phyloP scores from a whole-genome alignment of 2,329 filamentous ascomycete genomes.

The Scedosporium boydii region DNA sequence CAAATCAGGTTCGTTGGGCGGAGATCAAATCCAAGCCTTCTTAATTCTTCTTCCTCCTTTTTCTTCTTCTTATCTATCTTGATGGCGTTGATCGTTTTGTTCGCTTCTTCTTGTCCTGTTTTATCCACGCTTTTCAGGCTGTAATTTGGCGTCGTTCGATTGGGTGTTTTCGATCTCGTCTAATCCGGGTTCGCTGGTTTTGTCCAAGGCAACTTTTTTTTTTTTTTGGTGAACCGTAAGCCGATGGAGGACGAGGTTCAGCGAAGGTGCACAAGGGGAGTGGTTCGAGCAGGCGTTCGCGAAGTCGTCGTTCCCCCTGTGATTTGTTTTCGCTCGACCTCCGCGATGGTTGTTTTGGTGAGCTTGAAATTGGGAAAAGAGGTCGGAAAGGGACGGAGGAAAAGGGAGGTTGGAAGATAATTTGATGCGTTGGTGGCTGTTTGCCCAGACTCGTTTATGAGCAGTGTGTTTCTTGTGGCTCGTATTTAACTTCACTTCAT shows the following conservation, averaged over 20 bases:
- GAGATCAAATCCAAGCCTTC: too few relatives aligned
- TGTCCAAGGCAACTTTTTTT: not conserved
- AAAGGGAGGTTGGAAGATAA: too few relatives aligned
- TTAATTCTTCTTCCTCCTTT: too few relatives aligned
- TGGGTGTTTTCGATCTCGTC: not conserved
- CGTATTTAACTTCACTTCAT: constrained; percentile 1
- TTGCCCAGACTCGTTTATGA: not conserved
- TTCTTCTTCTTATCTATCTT: too few relatives aligned
- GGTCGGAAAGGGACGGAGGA: not conserved
- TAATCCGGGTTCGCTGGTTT: not conserved
- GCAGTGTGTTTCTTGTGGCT: not conserved
- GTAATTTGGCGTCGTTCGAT: not conserved
- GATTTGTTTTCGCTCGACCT: not conserved
- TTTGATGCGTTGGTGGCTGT: too few relatives aligned
- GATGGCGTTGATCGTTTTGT: not conserved
- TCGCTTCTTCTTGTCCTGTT: not conserved
- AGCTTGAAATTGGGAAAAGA: not conserved
- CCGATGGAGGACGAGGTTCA: too few relatives aligned
- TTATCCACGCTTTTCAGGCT: not conserved
- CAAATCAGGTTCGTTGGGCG: too few relatives aligned
- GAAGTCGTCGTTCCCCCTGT: not conserved
- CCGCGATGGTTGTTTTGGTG: too few relatives aligned
- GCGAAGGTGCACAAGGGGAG: too few relatives aligned
- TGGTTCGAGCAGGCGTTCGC: too few relatives aligned
- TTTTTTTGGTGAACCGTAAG: too few relatives aligned